Evolutionary conservation across 1,284 basidiomycete species (phyloP).

Genomic region (Rhodotorula mucilaginosa): DNA sequence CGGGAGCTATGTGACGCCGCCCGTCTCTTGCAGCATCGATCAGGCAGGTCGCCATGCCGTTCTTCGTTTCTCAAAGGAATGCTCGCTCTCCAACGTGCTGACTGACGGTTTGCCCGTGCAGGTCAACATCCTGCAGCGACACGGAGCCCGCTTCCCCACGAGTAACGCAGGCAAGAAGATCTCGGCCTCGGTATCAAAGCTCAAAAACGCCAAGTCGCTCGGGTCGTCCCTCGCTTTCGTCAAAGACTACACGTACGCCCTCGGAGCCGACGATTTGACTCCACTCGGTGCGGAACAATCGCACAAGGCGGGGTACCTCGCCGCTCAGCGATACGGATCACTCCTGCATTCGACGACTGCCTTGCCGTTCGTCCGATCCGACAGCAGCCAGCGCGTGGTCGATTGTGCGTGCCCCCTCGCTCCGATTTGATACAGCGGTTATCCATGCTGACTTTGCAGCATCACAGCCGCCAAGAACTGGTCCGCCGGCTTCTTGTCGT

Average conservation of each 20-base stretch:
- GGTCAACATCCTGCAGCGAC: conserved; percentile 63
- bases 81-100: no score
- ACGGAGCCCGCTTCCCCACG: conserved; percentile 78
- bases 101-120: not conserved
- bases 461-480: conserved; percentile 12
- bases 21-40: conserved; percentile 11
- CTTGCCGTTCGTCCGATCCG: conserved; percentile 66
- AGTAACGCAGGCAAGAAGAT: conserved; percentile 55
- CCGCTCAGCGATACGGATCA: conserved; percentile 35
- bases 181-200: conserved; percentile 51
- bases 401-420: conserved; percentile 41
- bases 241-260: conserved; percentile 55
- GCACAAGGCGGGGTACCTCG: not conserved
- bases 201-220: conserved; percentile 44
- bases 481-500: conserved; percentile 41
- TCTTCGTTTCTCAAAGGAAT: not conserved
- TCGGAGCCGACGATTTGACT: conserved; percentile 64
- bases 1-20: not conserved
- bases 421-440: accelerated
- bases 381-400: conserved; percentile 62
- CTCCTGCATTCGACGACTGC: conserved; percentile 49
- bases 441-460: no score
- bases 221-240: conserved; percentile 62
- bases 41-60: conserved; percentile 3
- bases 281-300: conserved; percentile 69